phyloP scores from a whole-genome alignment of 1,284 basidiomycete genomes.

The Ustilago bromivora region DNA sequence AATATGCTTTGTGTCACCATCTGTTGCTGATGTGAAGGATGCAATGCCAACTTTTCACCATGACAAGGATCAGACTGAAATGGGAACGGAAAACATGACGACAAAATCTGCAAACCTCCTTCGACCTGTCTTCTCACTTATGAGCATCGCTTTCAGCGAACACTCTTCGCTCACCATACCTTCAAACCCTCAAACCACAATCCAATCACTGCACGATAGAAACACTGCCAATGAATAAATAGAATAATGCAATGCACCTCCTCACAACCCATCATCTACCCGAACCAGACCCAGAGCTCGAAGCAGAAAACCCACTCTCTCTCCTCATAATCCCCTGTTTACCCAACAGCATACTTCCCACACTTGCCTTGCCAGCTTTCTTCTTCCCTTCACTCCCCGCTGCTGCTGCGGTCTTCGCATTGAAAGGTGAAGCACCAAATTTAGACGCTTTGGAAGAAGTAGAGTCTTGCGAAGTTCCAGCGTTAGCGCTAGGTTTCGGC shows the following conservation, averaged over 20 bases:
- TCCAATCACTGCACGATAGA: too few relatives aligned
- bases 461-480: conserved; percentile 2
- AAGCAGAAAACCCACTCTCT: conserved; percentile 32
- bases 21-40: too few relatives aligned
- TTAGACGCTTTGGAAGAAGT: not conserved
- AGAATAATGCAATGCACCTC: too few relatives aligned
- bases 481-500: conserved; percentile 27
- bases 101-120: too few relatives aligned
- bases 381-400: not conserved
- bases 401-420: not conserved
- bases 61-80: not conserved
- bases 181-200: too few relatives aligned
- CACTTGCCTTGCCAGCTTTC: not conserved
- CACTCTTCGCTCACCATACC: too few relatives aligned
- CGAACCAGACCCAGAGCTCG: conserved; percentile 8
- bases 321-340: conserved; percentile 40
- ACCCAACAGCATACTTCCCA: conserved; percentile 13
- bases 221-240: too few relatives aligned
- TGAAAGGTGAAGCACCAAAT: not conserved
- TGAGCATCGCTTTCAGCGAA: too few relatives aligned
- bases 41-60: not conserved
- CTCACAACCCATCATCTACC: not conserved
- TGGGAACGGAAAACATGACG: not conserved
- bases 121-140: too few relatives aligned
- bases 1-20: too few relatives aligned